Conservation (phyloP, 2,329 filamentous ascomycete genomes). For the Microcyclosporella mali region DNA sequence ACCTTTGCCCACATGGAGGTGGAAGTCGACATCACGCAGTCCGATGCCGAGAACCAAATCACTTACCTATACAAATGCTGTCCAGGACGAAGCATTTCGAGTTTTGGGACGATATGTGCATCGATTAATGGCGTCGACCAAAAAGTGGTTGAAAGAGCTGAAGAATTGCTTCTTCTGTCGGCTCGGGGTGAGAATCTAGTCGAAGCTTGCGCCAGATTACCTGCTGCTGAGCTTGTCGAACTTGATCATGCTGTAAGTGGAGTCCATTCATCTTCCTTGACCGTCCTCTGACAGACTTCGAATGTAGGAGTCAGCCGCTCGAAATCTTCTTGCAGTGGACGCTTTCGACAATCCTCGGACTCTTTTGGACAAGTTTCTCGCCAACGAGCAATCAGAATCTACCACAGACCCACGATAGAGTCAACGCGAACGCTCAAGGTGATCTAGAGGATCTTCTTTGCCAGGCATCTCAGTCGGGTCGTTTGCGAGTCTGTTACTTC, state of each 20-base stretch:
- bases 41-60: constrained; percentile 50
- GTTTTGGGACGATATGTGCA: constrained; percentile 80
- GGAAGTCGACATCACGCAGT: constrained; percentile 49
- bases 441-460: too few relatives aligned
- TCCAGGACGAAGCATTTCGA: constrained; percentile 66
- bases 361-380: constrained; percentile 33
- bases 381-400: not conserved
- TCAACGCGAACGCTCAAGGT: not conserved
- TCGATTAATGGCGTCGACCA: constrained; percentile 75
- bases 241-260: constrained; percentile 59
- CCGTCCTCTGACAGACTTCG: not conserved
- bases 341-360: constrained; percentile 30
- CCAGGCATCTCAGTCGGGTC: too few relatives aligned
- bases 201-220: constrained; percentile 62
- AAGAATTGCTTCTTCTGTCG: constrained; percentile 62
- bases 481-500: too few relatives aligned
- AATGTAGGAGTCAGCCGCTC: constrained; percentile 37
- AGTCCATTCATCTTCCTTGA: not conserved
- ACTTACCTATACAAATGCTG: constrained; percentile 31
- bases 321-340: constrained; percentile 38
- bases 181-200: constrained; percentile 70
- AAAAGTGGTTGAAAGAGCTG: constrained; percentile 67
- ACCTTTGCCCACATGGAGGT: constrained; percentile 68
- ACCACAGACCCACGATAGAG: not conserved
- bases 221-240: constrained; percentile 55